Evolutionary conservation across 208 protist genomes (phyloP).

Genomic region (Borovskyia barvae): DNA sequence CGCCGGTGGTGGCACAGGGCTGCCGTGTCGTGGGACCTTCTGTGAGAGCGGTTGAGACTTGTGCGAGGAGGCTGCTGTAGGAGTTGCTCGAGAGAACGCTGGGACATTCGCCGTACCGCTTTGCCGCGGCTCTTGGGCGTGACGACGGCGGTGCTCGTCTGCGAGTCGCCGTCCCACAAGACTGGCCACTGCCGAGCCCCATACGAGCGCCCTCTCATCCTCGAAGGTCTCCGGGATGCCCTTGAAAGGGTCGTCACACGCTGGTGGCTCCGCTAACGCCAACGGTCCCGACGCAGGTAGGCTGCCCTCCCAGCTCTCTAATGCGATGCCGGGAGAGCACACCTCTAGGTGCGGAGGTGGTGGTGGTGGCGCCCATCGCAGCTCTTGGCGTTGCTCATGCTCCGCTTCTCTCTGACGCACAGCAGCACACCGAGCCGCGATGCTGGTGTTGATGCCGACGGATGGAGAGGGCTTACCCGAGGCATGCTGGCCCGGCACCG

Average conservation of each 20-base stretch:
- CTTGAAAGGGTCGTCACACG: neutral
- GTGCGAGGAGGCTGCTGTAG: neutral
- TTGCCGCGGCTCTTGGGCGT: neutral
- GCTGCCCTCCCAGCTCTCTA: no score
- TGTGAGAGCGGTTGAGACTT: neutral
- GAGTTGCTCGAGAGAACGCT: neutral
- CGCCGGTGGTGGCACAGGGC: neutral
- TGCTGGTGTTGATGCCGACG: neutral
- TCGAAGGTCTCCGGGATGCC: constrained; percentile 7
- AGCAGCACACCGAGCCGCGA: constrained; percentile 10
- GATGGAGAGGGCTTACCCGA: neutral
- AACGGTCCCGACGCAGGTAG: no score
- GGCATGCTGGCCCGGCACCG: no score
- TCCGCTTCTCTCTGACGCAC: constrained; percentile 8
- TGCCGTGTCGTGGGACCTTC: neutral
- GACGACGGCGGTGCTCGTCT: no score
- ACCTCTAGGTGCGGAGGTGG: no score
- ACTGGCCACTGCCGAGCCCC: constrained; percentile 7
- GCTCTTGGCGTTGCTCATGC: constrained; percentile 4
- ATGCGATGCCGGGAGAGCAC: no score
- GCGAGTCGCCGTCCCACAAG: constrained; percentile 1
- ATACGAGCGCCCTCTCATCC: constrained; percentile 2
- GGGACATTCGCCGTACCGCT: neutral
- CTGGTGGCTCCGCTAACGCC: no score
- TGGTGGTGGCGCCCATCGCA: neutral